Evolutionary conservation across 768 basidiomycete genomes (phyloP).

Genomic region (Holtermannia corniformis): DNA sequence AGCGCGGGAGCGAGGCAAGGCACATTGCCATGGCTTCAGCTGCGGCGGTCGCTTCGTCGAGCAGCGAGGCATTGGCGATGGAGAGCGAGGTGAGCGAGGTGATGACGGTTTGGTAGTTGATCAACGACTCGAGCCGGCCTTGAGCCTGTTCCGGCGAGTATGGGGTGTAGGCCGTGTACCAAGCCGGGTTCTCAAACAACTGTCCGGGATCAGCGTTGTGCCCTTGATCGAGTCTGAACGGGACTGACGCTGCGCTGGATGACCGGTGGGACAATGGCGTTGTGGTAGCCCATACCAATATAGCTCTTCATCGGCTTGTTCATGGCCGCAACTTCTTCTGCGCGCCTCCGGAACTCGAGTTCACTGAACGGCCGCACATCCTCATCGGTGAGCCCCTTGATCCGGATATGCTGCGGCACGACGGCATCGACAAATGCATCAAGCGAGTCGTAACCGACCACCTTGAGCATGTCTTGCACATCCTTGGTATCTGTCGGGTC

Average conservation of each 20-base stretch:
- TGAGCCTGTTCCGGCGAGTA: slow-evolving; percentile 98
- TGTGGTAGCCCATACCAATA: slow-evolving; percentile 97
- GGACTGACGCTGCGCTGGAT: slow-evolving; percentile 66
- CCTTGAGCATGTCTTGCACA: slow-evolving; percentile 67
- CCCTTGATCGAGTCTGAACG: too few species aligned
- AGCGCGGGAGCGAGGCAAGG: slow-evolving; percentile 48
- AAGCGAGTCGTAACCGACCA: slow-evolving; percentile 75
- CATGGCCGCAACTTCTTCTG: slow-evolving; percentile 61
- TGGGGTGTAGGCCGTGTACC: slow-evolving; percentile 95
- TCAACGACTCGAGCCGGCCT: slow-evolving; percentile 90
- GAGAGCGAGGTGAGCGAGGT: slow-evolving; percentile 89
- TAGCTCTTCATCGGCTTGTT: slow-evolving; percentile 84
- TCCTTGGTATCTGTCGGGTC: slow-evolving; percentile 47
- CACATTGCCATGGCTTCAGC: slow-evolving; percentile 98
- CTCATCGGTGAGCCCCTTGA: slow-evolving; percentile 47
- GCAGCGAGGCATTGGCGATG: slow-evolving; percentile 87
- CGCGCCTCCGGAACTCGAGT: slow-evolving; percentile 65
- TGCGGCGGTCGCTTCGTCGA: slow-evolving; percentile 91
- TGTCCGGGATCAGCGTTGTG: slow-evolving; percentile 3
- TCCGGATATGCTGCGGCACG: slow-evolving; percentile 70
- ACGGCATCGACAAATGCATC: slow-evolving; percentile 76
- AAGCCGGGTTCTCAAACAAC: slow-evolving; percentile 76
- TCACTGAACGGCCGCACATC: slow-evolving; percentile 76
- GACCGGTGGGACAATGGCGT: slow-evolving; percentile 88
- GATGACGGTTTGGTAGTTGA: slow-evolving; percentile 96